Percentiles rank a stretch among this genome's conserved stretches.
Conservation (phyloP, 495 filamentous ascomycete species). For the Hypoxylon lenormandii region DNA sequence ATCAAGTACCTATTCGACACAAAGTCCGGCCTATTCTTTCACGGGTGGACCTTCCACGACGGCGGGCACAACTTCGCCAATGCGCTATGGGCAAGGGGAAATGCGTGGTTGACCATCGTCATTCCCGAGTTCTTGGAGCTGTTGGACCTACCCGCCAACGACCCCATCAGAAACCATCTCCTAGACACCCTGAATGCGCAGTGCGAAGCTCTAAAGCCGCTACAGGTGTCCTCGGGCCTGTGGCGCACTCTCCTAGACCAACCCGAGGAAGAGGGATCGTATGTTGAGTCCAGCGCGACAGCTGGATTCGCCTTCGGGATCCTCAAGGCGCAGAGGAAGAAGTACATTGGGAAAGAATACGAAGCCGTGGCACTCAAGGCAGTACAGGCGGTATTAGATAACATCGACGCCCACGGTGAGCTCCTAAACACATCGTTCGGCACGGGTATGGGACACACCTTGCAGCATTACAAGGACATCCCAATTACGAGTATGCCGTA, state of each 20-base stretch:
- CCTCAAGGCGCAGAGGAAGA: constrained; percentile 74
- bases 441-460: constrained; percentile 73
- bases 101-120: constrained; percentile 77
- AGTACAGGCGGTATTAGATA: constrained; percentile 68
- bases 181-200: constrained; percentile 72
- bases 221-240: constrained; percentile 69
- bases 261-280: constrained; percentile 68
- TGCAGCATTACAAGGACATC: constrained; percentile 78
- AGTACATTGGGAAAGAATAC: constrained; percentile 69
- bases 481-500: constrained; percentile 79
- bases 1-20: constrained; percentile 78
- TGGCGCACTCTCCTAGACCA: constrained; percentile 77
- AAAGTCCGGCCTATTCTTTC: constrained; percentile 75
- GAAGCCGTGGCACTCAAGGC: constrained; percentile 67
- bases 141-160: constrained; percentile 65
- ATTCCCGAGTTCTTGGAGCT: constrained; percentile 79
- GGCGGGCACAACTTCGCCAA: constrained; percentile 77
- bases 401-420: constrained; percentile 71
- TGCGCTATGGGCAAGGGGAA: constrained; percentile 75
- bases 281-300: constrained; percentile 76
- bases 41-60: constrained; percentile 77
- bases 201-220: constrained; percentile 66
- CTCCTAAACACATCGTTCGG: constrained; percentile 77
- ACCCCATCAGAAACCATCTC: constrained; percentile 72
- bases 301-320: constrained; percentile 82